phyloP scores from a whole-genome alignment of 2,329 filamentous ascomycete genomes.

The Beauveria australis region DNA sequence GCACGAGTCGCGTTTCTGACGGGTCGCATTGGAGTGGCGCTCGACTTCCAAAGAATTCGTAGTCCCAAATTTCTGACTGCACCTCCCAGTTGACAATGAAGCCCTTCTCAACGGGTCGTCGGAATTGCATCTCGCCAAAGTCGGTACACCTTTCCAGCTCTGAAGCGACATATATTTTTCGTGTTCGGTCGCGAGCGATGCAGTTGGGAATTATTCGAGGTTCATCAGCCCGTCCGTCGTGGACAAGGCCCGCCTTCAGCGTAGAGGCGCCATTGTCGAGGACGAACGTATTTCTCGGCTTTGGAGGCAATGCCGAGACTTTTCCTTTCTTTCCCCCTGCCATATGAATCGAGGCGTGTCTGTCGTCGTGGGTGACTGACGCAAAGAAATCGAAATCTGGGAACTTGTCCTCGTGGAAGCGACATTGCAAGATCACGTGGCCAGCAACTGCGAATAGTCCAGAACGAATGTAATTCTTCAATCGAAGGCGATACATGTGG shows the following conservation, averaged over 20 bases:
- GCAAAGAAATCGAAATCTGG: neutral
- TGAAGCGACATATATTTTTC: conserved; percentile 69
- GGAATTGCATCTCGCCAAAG: conserved; percentile 80
- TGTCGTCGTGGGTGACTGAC: neutral
- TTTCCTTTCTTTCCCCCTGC: conserved; percentile 45
- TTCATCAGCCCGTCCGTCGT: conserved; percentile 34
- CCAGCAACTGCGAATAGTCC: neutral
- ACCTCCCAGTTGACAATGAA: conserved; percentile 96
- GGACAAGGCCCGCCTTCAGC: conserved; percentile 79
- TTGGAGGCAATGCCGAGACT: conserved; percentile 34
- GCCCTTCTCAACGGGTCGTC: conserved; percentile 86
- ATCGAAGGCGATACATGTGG: neutral
- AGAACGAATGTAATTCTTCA: neutral
- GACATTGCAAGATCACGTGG: conserved; percentile 1
- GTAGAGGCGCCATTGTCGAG: conserved; percentile 90
- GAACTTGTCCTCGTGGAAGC: neutral
- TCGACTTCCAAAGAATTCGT: conserved; percentile 67
- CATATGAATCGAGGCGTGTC: conserved; percentile 21
- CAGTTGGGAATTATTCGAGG: conserved; percentile 80
- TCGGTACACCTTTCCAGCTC: conserved; percentile 75
- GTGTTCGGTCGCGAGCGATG: conserved; percentile 73
- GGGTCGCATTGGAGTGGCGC: conserved; percentile 66
- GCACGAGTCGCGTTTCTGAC: conserved; percentile 69
- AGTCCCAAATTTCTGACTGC: conserved; percentile 92
- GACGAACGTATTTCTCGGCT: conserved; percentile 64